Percentiles rank a stretch among this genome's conserved stretches.
Conservation (phyloP, 129 eudicot genomes). For the Flaveria ramosissima region DNA sequence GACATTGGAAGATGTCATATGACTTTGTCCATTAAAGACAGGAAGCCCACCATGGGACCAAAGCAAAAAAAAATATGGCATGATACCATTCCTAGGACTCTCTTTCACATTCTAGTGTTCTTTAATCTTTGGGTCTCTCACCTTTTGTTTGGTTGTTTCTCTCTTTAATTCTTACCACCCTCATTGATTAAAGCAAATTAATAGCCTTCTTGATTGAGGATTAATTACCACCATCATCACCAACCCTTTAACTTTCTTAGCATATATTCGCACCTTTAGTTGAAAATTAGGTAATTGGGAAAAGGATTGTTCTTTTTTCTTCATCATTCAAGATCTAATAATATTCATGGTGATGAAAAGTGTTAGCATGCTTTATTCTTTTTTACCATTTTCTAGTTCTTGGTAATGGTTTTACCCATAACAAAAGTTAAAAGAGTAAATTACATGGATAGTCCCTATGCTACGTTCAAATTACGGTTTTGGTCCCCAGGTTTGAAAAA, state of each 20-base stretch:
- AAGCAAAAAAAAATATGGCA: slow-evolving; percentile 30
- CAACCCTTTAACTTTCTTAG: slow-evolving; percentile 38
- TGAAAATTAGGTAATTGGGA: slow-evolving; percentile 10
- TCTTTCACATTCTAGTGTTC: slow-evolving; percentile 37
- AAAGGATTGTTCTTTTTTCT: background rate
- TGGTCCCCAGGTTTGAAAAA: too few species aligned
- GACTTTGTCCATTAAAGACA: slow-evolving; percentile 32
- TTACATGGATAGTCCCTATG: too few species aligned
- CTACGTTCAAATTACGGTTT: too few species aligned
- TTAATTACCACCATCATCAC: slow-evolving; percentile 41
- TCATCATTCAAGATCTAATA: slow-evolving; percentile 23
- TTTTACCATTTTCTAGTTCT: slow-evolving; percentile 16
- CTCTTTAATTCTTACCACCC: slow-evolving; percentile 35
- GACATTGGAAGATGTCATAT: slow-evolving; percentile 44
- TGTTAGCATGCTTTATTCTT: slow-evolving; percentile 23
- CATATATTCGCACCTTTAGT: slow-evolving; percentile 29
- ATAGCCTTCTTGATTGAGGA: slow-evolving; percentile 33
- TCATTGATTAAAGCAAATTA: slow-evolving; percentile 35
- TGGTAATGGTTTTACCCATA: background rate
- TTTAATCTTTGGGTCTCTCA: slow-evolving; percentile 28
- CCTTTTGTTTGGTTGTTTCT: slow-evolving; percentile 42
- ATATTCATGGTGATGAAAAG: slow-evolving; percentile 27
- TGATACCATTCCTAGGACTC: slow-evolving; percentile 46
- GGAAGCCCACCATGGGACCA: slow-evolving; percentile 48
- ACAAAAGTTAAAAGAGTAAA: too few species aligned